Evolutionary conservation across 2,329 filamentous ascomycete genomes (phyloP).

Genomic region (Cytospora leucostoma): DNA sequence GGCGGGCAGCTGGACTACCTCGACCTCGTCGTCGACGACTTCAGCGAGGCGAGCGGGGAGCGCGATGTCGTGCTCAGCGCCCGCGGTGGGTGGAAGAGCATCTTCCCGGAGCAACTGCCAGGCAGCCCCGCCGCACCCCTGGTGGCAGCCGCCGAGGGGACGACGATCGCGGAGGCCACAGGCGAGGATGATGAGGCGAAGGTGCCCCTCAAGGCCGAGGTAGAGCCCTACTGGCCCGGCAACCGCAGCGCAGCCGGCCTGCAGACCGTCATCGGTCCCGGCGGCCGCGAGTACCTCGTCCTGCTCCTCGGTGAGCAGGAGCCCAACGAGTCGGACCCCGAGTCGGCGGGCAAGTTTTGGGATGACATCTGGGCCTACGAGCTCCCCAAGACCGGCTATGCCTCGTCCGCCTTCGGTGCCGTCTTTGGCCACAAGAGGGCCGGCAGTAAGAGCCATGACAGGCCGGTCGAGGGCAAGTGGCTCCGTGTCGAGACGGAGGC

Average conservation of each 20-base stretch:
- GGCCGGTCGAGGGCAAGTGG: slow-evolving; percentile 62
- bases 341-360: slow-evolving; percentile 55
- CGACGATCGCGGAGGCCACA: slow-evolving; percentile 26
- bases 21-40: slow-evolving; percentile 57
- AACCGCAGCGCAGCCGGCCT: slow-evolving; percentile 56
- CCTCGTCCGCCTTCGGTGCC: slow-evolving; percentile 57
- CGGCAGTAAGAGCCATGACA: slow-evolving; percentile 29
- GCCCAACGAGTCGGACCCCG: slow-evolving; percentile 51
- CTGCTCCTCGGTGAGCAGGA: slow-evolving; percentile 61
- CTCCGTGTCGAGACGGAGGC: slow-evolving; percentile 48
- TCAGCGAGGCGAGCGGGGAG: slow-evolving; percentile 50
- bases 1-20: slow-evolving; percentile 72
- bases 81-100: slow-evolving; percentile 56
- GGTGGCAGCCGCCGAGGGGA: slow-evolving; percentile 32
- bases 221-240: slow-evolving; percentile 47
- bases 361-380: slow-evolving; percentile 67
- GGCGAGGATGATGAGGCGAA: slow-evolving; percentile 39
- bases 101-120: slow-evolving; percentile 40
- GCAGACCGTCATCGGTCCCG: slow-evolving; percentile 50
- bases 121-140: slow-evolving; percentile 29
- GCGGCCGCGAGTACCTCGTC: slow-evolving; percentile 63
- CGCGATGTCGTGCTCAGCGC: slow-evolving; percentile 54
- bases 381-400: slow-evolving; percentile 54
- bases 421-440: slow-evolving; percentile 28
- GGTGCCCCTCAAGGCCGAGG: slow-evolving; percentile 20